A percentile compares a stretch with the other conserved stretches of the same genome.
Conservation (phyloP, 805 yeast genomes). For the Torulaspora microellipsoides region DNA sequence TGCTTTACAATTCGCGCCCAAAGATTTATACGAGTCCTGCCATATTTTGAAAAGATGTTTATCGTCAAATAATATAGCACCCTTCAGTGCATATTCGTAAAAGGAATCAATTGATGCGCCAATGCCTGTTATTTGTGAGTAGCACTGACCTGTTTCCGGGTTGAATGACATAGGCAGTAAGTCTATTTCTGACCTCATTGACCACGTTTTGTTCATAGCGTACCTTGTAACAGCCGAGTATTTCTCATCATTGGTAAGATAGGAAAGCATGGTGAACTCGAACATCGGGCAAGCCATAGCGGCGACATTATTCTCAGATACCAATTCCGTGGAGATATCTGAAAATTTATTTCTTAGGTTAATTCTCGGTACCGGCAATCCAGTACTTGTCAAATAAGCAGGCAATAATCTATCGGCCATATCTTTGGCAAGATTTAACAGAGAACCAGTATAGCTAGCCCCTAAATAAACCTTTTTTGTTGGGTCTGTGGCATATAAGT, state of each 20-base stretch:
- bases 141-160: conserved; percentile 51
- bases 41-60: conserved; percentile 49
- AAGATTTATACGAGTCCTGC: conserved; percentile 53
- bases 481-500: conserved; percentile 57
- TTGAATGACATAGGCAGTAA: conserved; percentile 76
- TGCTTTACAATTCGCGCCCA: conserved; percentile 47
- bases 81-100: conserved; percentile 82
- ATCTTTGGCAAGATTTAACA: conserved; percentile 68
- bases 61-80: conserved; percentile 67
- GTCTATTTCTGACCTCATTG: conserved; percentile 52
- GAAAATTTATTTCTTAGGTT: conserved; percentile 55
- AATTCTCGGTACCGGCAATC: conserved; percentile 76
- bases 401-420: conserved; percentile 66
- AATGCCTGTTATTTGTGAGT: conserved; percentile 62
- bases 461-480: conserved; percentile 37
- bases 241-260: conserved; percentile 65
- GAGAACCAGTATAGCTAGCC: conserved; percentile 59
- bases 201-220: conserved; percentile 72
- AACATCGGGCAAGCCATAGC: conserved; percentile 83
- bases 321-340: conserved; percentile 40
- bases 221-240: conserved; percentile 59
- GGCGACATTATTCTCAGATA: conserved; percentile 73
- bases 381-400: conserved; percentile 60
- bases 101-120: conserved; percentile 93
- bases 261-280: conserved; percentile 72